Base-by-base conservation (phyloP, 106 monocot species). In the Platanthera zijinensis region DNA sequence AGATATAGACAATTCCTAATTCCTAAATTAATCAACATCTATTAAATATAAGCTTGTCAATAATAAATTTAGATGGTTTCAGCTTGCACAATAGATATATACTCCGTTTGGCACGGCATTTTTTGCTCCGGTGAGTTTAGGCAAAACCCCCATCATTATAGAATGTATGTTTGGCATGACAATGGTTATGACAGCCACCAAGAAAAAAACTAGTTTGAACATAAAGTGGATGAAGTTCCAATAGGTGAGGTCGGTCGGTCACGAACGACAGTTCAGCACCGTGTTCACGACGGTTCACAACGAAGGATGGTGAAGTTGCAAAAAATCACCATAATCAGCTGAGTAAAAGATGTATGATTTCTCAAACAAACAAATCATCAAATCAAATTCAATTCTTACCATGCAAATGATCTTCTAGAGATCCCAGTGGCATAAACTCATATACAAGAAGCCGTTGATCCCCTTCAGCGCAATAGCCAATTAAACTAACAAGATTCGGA, bases 401-500 rank as follows among this genome's bases (percentile, higher is more conserved):
- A 39, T 77, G 80, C 9, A 84, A 74, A 77, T 84, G 84, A 81
- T 84, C 84, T 76, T 84, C 84, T 57, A 84, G 74, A 51, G 84
- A 84, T 53, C 84, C 84, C 11, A 77, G 77, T 5, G 84, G 30
- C 84, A 84, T 84, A 57, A 76, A 84, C 80, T 84, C 84, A 66
- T 84, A 84, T 12, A 84, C 84, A 71, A 84, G 77, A 72, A 84
- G 84, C 28, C 84, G 73, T 56, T 80, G 84, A 32, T 84, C 84
- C 21, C 84, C 84, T 63, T 84, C 80, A 66, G 80, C 76, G 54
- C 84, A 84, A 61, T 84, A 84, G 47, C 84, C 84, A 56, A 84
- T 84, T 48, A 84, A 61, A 77, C 61, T 84, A 28, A 84, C 84
- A 21, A 84, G 77, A 54, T 84, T 84, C 45, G 73, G 56, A 52